A percentile compares a stretch with the other conserved stretches of the same genome.
These are phyloP conservation scores for Cytospora leucostoma DNA, from an alignment of 2,329 filamentous ascomycete species.

Conservation along the genomic window DNA sequence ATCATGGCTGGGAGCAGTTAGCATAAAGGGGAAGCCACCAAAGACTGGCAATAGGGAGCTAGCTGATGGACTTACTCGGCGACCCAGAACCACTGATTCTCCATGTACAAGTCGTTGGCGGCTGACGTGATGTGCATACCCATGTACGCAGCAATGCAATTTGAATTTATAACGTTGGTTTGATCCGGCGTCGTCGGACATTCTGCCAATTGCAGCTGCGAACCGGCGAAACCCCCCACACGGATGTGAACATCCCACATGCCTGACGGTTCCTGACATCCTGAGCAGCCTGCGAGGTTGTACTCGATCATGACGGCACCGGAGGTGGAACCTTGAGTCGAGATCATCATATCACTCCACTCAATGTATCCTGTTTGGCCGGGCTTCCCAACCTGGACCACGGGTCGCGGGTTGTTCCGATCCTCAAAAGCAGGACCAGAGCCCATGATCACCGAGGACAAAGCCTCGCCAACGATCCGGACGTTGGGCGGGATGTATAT, in stretches of 20 bases:
- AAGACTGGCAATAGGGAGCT: background rate
- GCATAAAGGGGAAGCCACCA: background rate
- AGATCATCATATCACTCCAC: conserved; percentile 71
- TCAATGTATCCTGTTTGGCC: conserved; percentile 68
- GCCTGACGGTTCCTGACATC: conserved; percentile 44
- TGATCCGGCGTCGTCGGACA: conserved; percentile 59
- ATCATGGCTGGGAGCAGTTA: conserved; percentile 43
- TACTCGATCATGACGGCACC: conserved; percentile 74
- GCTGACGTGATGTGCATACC: conserved; percentile 45
- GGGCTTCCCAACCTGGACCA: conserved; percentile 61
- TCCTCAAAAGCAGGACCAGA: conserved; percentile 58
- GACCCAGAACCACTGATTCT: conserved; percentile 55
- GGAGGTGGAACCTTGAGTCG: conserved; percentile 64
- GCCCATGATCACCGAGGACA: conserved; percentile 53
- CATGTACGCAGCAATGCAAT: conserved; percentile 43
- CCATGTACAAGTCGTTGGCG: conserved; percentile 44
- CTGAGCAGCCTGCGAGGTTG: conserved; percentile 53
- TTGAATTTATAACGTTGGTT: conserved; percentile 31
- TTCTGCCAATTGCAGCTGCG: conserved; percentile 65
- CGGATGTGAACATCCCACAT: conserved; percentile 78
- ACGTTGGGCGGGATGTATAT: conserved; percentile 48
- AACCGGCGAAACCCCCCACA: conserved; percentile 71
- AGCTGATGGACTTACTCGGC: conserved; percentile 34
- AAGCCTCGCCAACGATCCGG: conserved; percentile 61
- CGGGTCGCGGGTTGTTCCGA: conserved; percentile 59